phyloP scores from a whole-genome alignment of 148 eudicot genomes.

The Agrostemma githago region DNA sequence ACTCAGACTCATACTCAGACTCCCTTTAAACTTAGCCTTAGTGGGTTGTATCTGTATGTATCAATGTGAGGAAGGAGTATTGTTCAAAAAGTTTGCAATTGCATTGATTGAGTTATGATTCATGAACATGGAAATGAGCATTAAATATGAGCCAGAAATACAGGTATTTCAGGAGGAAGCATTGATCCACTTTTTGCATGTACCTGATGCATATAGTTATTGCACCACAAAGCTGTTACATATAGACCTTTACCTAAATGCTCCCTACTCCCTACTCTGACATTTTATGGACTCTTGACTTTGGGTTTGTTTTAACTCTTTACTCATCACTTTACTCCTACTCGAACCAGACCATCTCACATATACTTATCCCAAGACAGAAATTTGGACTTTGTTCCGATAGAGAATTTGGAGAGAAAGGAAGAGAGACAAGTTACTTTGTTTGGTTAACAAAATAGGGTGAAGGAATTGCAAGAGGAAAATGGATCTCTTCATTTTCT shows the following conservation, averaged over 20 bases:
- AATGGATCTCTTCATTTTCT: too few relatives aligned
- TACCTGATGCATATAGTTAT: slow-evolving; percentile 14
- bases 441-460: too few relatives aligned
- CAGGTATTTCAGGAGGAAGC: slow-evolving; percentile 19
- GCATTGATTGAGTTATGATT: slow-evolving; percentile 25
- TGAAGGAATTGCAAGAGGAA: too few relatives aligned
- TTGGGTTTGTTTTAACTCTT: background rate
- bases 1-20: too few relatives aligned
- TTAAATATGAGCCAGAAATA: slow-evolving; percentile 20
- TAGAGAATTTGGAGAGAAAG: too few relatives aligned
- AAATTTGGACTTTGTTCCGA: too few relatives aligned
- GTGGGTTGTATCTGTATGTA: too few relatives aligned
- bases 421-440: too few relatives aligned
- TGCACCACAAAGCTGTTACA: slow-evolving; percentile 25
- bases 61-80: background rate
- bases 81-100: background rate
- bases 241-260: slow-evolving; percentile 27
- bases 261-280: slow-evolving; percentile 21
- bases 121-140: slow-evolving; percentile 17
- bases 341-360: background rate
- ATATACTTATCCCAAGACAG: background rate
- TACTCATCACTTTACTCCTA: background rate
- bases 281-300: slow-evolving; percentile 12
- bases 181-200: slow-evolving; percentile 22
- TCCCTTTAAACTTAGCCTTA: too few relatives aligned